phyloP scores from a whole-genome alignment of 164 flowering plant genomes.

The Chimonanthus praecox region DNA sequence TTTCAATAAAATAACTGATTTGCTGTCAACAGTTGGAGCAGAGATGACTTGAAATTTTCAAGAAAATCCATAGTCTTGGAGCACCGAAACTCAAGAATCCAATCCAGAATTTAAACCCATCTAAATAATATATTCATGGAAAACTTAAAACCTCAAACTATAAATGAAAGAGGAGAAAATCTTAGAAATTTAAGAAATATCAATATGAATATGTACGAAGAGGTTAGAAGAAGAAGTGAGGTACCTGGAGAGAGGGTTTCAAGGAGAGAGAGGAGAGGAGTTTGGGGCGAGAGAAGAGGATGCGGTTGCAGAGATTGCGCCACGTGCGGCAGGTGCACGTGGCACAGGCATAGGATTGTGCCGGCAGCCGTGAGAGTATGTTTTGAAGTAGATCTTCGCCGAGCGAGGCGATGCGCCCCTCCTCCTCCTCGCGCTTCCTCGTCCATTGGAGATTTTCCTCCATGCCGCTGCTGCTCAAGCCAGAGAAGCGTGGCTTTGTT shows the following conservation, averaged over 20 bases:
- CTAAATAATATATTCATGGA: too few species aligned
- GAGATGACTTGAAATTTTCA: too few species aligned
- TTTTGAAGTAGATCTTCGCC: conserved; percentile 42
- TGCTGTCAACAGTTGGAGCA: too few species aligned
- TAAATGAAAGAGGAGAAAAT: background rate
- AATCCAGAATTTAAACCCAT: too few species aligned
- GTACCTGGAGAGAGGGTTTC: conserved; percentile 24
- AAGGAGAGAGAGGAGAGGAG: conserved; percentile 56
- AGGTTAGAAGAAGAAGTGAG: background rate
- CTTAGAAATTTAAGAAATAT: background rate
- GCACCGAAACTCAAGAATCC: too few species aligned
- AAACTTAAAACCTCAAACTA: too few species aligned
- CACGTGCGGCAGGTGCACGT: conserved; percentile 51
- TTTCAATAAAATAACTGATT: too few species aligned
- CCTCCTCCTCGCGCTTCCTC: too few species aligned
- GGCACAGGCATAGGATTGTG: conserved; percentile 49
- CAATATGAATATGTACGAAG: background rate
- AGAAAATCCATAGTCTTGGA: too few species aligned
- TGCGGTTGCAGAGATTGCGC: conserved; percentile 32
- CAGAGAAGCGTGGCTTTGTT: too few species aligned
- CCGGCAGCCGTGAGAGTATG: conserved; percentile 52
- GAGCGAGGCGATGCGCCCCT: conserved; percentile 7
- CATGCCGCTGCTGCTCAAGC: too few species aligned
- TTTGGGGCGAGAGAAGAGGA: conserved; percentile 54
- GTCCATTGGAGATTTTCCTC: too few species aligned